These are phyloP conservation scores for Cubamyces sp. DNA, from an alignment of 768 basidiomycete species.

Conservation along the genomic window DNA sequence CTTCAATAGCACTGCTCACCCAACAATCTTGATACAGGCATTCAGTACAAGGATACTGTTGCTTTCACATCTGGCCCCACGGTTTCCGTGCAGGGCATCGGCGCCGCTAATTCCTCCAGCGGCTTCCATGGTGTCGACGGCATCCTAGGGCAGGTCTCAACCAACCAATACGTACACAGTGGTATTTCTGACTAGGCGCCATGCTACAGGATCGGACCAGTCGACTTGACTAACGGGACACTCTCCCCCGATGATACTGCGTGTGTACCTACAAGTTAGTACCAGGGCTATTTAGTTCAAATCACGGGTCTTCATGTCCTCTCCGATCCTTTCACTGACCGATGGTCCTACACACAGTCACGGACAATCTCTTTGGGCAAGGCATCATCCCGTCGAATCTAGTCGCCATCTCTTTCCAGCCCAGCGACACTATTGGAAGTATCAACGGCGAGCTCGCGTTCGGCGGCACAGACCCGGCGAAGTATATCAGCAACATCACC, in stretches of 20 bases:
- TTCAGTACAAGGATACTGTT: constrained; percentile 51
- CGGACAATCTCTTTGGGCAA: constrained; percentile 36
- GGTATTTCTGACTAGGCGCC: neutral
- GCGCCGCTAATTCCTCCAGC: constrained; percentile 51
- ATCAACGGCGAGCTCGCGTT: constrained; percentile 39
- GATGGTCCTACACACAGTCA: constrained; percentile 32
- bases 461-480: constrained; percentile 35
- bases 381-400: constrained; percentile 29
- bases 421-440: constrained; percentile 16
- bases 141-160: constrained; percentile 56
- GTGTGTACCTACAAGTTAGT: constrained; percentile 23
- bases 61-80: constrained; percentile 51
- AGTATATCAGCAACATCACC: constrained; percentile 33
- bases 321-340: neutral
- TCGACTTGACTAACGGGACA: constrained; percentile 50
- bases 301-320: neutral
- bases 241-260: constrained; percentile 17
- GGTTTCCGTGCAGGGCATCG: constrained; percentile 62
- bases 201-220: constrained; percentile 60
- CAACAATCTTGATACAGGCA: constrained; percentile 19
- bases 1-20: no score
- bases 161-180: no score
- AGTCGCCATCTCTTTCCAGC: constrained; percentile 36
- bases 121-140: constrained; percentile 59
- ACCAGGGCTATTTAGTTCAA: neutral